Evolutionary conservation across 2,329 filamentous ascomycete species (phyloP).

Genomic region (Trichoderma lentiforme): DNA sequence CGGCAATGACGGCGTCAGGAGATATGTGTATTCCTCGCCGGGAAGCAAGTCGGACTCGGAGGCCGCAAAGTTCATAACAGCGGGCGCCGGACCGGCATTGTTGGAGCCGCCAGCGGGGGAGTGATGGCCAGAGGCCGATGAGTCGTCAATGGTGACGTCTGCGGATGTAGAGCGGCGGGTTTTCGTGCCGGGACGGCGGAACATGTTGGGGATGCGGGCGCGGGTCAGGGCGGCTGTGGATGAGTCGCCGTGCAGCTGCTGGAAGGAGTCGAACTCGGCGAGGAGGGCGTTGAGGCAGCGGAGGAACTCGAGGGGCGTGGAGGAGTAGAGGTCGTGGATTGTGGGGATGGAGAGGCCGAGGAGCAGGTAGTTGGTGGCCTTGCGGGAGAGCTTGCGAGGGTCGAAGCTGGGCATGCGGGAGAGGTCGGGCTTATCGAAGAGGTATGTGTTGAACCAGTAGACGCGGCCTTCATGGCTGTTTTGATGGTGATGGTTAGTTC

Average conservation of each 20-base stretch:
- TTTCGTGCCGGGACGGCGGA: slow-evolving; percentile 64
- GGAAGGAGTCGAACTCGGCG: slow-evolving; percentile 89
- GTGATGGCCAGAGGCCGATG: not conserved
- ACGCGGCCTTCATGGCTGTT: slow-evolving; percentile 83
- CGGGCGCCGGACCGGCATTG: slow-evolving; percentile 30
- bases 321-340: slow-evolving; percentile 82
- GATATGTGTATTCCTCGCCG: slow-evolving; percentile 82
- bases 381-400: slow-evolving; percentile 75
- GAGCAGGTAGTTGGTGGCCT: slow-evolving; percentile 89
- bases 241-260: slow-evolving; percentile 78
- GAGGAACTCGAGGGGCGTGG: slow-evolving; percentile 79
- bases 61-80: slow-evolving; percentile 56
- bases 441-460: slow-evolving; percentile 97
- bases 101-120: not conserved
- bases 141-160: slow-evolving; percentile 37
- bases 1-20: slow-evolving; percentile 86
- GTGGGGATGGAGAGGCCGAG: slow-evolving; percentile 88
- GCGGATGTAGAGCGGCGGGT: slow-evolving; percentile 51
- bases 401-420: slow-evolving; percentile 83
- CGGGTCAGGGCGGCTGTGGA: slow-evolving; percentile 65
- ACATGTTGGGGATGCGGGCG: slow-evolving; percentile 79
- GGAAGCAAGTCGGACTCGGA: slow-evolving; percentile 66
- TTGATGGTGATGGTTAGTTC: not conserved
- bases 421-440: slow-evolving; percentile 81
- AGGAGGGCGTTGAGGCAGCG: slow-evolving; percentile 81